Evolutionary conservation across 164 flowering plant species (phyloP), one percentile per base, ranked within the genome.

Genomic region (Taxillus chinensis): DNA sequence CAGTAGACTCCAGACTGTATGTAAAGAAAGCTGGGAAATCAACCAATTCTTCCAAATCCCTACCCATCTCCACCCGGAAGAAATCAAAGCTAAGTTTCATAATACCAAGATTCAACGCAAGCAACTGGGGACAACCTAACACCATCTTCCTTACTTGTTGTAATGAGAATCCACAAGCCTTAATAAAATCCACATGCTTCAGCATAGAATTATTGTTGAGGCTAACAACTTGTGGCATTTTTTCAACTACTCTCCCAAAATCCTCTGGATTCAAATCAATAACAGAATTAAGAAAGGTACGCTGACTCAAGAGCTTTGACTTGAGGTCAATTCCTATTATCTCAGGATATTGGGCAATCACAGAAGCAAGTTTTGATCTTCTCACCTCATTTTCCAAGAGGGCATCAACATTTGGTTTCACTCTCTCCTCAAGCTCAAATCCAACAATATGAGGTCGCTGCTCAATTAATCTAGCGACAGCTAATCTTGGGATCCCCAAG

Each of bases 11-110:
- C 55, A 90, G 73, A 50, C 96, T 83, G 63, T 84, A 93, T 37
- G 99, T 90, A 70, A 90, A 93, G 86, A 79, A 93, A 61, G 89
- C 95, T 27, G 99, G 99, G 68, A 90, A 93, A 16, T 60, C 66
- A 57, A 82, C 91, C 77, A 90, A 66, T 63, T 93, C 96, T 46
- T 89, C 87, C 75, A 91, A 75, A 49, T 77, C 85, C 67, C 93
- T 69, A 16, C 61, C 69, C 96, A 90, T 93, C 63, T 78, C 81
- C 41, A 4, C 64, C 59, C 81, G 75, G 71, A 86, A 90, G 72
- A 73, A 93, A 49, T 84, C 76, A 63, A 88, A 87, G 79, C 76
- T 86, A 16, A 71, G 73, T 67, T 76, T 84, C 99, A 90, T 87
- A 39, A 93, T 83, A 51, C 86, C 89, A 10, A 83, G 55, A 71